A percentile compares a stretch with the other conserved stretches of the same genome.
phyloP scores from a whole-genome alignment of 1,284 basidiomycete species.

The Apiotrichum siamense region DNA sequence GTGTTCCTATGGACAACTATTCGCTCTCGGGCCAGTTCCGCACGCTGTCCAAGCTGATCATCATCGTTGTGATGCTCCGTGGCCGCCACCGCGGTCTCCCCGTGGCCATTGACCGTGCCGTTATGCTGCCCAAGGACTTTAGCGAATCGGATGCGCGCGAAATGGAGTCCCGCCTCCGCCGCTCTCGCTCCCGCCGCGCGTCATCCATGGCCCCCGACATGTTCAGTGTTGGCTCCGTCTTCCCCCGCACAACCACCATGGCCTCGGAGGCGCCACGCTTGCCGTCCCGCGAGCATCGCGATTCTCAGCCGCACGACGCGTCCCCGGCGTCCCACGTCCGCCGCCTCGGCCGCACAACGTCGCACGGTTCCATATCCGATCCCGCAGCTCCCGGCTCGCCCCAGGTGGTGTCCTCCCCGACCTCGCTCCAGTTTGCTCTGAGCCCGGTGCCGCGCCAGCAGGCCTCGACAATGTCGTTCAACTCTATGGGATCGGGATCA shows the following conservation, averaged over 20 bases:
- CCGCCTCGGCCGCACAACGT: background rate
- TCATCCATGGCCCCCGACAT: conserved; percentile 1
- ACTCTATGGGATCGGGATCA: background rate
- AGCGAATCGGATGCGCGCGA: conserved; percentile 37
- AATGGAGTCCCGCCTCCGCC: conserved; percentile 28
- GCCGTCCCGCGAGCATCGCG: background rate
- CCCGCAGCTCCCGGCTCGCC: background rate
- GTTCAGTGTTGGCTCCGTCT: background rate
- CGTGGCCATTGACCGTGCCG: conserved; percentile 46
- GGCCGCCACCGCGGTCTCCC: conserved; percentile 42
- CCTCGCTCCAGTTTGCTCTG: background rate
- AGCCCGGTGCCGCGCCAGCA: background rate
- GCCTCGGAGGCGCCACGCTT: background rate
- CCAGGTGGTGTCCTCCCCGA: background rate
- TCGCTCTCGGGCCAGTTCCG: conserved; percentile 34
- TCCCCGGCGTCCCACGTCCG: background rate
- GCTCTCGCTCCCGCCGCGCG: conserved; percentile 10
- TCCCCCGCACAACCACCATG: conserved; percentile 9
- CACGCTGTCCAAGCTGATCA: conserved; percentile 37
- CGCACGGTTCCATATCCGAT: background rate
- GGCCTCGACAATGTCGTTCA: background rate
- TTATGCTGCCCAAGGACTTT: conserved; percentile 46
- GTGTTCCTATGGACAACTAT: conserved; percentile 56
- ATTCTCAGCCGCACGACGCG: background rate
- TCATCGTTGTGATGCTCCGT: conserved; percentile 40